phyloP scores from a whole-genome alignment of 306 rosid species.

The Malus orientalis region DNA sequence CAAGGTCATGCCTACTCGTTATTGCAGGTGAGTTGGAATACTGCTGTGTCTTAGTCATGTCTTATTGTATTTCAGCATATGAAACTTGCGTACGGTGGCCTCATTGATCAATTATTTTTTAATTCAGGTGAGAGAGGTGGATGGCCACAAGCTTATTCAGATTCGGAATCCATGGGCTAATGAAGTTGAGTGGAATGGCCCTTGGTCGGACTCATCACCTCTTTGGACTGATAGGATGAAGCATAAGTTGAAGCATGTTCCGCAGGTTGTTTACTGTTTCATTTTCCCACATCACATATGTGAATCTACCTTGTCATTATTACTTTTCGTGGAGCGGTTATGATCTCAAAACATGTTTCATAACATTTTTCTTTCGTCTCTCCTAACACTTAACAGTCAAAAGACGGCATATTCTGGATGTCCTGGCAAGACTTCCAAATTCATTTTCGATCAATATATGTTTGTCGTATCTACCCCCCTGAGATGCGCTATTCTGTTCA shows the following conservation, averaged over 20 bases:
- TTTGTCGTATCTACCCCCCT: conserved; percentile 86
- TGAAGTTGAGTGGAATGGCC: conserved; percentile 99
- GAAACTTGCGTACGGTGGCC: not conserved
- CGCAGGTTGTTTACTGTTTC: conserved; percentile 49
- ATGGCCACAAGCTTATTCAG: conserved; percentile 97
- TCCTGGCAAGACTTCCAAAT: conserved; percentile 99
- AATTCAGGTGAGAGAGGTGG: conserved; percentile 80
- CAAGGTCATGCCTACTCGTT: conserved; percentile 98
- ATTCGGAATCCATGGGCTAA: conserved; percentile 99
- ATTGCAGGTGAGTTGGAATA: conserved; percentile 55
- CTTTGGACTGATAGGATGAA: conserved; percentile 98
- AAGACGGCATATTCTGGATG: conserved; percentile 99
- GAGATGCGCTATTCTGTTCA: conserved; percentile 97
- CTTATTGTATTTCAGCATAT: not conserved
- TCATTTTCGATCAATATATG: conserved; percentile 95
- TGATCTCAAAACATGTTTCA: not conserved
- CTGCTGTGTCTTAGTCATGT: not conserved
- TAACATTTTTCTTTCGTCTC: not conserved
- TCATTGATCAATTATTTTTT: conserved; percentile 1
- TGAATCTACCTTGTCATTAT: not conserved
- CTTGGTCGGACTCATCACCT: conserved; percentile 90
- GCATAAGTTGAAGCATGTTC: conserved; percentile 88
- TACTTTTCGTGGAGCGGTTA: not conserved
- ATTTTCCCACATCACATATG: not conserved
- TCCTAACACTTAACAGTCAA: conserved; percentile 59